Evolutionary conservation across 2,329 filamentous ascomycete species (phyloP).

Genomic region (Botrytis fabae): DNA sequence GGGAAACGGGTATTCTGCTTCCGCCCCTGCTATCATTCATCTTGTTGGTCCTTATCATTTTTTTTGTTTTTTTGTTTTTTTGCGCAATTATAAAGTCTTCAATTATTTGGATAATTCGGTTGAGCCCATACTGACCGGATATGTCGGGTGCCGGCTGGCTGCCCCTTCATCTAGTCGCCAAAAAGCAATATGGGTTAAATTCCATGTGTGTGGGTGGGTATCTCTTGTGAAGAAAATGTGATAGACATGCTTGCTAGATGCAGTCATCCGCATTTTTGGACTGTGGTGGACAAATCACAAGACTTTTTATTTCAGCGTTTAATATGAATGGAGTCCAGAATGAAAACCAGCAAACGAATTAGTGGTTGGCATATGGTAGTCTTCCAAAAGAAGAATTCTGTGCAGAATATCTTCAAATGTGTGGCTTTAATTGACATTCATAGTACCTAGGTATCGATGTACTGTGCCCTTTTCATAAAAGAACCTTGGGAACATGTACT

Average conservation of each 20-base stretch:
- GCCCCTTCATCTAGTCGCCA: slow-evolving; percentile 8
- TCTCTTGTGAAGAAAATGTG: slow-evolving; percentile 23
- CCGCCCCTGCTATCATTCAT: not conserved
- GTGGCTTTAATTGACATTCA: slow-evolving; percentile 9
- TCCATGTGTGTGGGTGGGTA: slow-evolving; percentile 14
- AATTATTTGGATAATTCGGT: slow-evolving; percentile 13
- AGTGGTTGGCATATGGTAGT: slow-evolving; percentile 10
- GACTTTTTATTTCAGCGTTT: slow-evolving; percentile 19
- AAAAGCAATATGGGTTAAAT: slow-evolving; percentile 10
- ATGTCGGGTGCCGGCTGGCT: slow-evolving; percentile 11
- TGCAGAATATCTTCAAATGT: slow-evolving; percentile 11
- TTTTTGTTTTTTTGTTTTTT: not conserved
- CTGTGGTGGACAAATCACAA: slow-evolving; percentile 20
- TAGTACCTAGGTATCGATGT: not conserved
- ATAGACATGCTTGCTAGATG: slow-evolving; percentile 23
- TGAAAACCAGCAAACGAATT: slow-evolving; percentile 10
- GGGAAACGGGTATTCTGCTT: not conserved
- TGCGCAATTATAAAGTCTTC: not conserved
- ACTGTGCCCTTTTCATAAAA: slow-evolving; percentile 9
- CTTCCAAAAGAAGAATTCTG: slow-evolving; percentile 14
- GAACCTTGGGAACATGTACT: slow-evolving; percentile 1
- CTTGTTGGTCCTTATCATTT: not conserved
- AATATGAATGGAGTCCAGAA: slow-evolving; percentile 3
- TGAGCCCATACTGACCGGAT: slow-evolving; percentile 21
- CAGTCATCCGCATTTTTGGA: slow-evolving; percentile 24